A percentile compares a stretch with the other conserved stretches of the same genome.
Evolutionary conservation across 306 rosid species (phyloP).

Genomic region (Albizia julibrissin): DNA sequence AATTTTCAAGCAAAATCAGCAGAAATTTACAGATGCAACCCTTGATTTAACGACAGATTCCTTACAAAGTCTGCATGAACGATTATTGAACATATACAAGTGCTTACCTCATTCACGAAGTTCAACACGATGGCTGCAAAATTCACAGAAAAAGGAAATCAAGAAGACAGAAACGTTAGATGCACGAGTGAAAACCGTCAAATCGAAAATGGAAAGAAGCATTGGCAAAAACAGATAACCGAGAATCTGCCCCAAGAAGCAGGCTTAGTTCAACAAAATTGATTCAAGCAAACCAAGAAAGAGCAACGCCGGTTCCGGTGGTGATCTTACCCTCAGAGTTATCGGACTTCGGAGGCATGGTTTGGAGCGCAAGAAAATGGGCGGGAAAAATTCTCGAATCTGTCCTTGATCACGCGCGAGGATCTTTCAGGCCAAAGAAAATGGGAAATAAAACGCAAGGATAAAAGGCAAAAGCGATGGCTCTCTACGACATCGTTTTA

Average conservation of each 20-base stretch:
- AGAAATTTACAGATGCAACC: neutral
- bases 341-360: conserved; percentile 87
- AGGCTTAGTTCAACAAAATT: neutral
- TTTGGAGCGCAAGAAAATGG: conserved; percentile 39
- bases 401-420: conserved; percentile 2
- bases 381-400: conserved; percentile 65
- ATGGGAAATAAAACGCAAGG: neutral
- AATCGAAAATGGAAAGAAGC: neutral
- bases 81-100: neutral
- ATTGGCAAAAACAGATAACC: neutral
- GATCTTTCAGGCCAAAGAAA: neutral
- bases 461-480: neutral
- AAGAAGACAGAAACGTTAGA: neutral
- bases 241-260: neutral
- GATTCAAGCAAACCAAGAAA: neutral
- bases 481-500: conserved; percentile 15
- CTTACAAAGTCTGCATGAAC: neutral
- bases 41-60: neutral
- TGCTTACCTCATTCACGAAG: conserved; percentile 74
- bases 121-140: conserved; percentile 85
- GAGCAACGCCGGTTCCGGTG: neutral
- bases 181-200: neutral
- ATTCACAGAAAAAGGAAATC: neutral
- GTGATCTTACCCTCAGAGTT: conserved; percentile 61
- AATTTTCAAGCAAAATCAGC: neutral